Evolutionary conservation across 139 green algal genomes (phyloP).

Genomic region (Ostreobium quekettii): DNA sequence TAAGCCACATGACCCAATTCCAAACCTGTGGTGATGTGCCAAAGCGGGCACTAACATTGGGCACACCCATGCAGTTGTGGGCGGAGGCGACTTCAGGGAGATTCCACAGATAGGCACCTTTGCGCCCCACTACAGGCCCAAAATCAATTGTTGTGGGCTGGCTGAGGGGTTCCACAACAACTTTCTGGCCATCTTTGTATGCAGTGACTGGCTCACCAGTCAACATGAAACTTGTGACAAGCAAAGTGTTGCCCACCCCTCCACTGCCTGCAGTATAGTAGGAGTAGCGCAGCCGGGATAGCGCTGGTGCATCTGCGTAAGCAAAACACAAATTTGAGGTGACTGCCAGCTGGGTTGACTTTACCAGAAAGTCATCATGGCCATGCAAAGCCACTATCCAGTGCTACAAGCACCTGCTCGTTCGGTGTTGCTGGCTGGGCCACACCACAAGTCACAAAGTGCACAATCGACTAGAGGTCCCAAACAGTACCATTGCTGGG

Average conservation of each 20-base stretch:
- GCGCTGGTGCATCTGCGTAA: constrained; percentile 33
- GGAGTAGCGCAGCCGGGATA: constrained; percentile 65
- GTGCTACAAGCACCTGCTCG: no score
- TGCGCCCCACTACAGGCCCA: constrained; percentile 50
- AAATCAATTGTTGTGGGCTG: constrained; percentile 81
- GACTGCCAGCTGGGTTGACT: no score
- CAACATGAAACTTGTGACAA: constrained; percentile 84
- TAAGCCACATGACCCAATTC: constrained; percentile 87
- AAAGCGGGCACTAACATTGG: constrained; percentile 83
- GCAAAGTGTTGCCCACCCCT: constrained; percentile 85
- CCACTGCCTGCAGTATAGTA: constrained; percentile 89
- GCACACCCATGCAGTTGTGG: constrained; percentile 56
- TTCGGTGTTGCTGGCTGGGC: no score
- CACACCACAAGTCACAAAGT: no score
- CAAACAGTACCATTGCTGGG: no score
- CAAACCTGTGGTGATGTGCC: constrained; percentile 82
- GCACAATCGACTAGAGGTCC: no score
- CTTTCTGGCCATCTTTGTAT: constrained; percentile 44
- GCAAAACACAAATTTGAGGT: no score
- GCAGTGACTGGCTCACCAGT: constrained; percentile 36
- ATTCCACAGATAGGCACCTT: constrained; percentile 71
- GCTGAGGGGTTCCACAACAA: constrained; percentile 52
- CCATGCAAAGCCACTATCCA: no score
- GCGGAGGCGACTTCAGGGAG: constrained; percentile 70
- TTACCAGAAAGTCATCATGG: no score